Base-by-base conservation (phyloP, 208 protist genomes). In the Crithidia acanthocephali region DNA sequence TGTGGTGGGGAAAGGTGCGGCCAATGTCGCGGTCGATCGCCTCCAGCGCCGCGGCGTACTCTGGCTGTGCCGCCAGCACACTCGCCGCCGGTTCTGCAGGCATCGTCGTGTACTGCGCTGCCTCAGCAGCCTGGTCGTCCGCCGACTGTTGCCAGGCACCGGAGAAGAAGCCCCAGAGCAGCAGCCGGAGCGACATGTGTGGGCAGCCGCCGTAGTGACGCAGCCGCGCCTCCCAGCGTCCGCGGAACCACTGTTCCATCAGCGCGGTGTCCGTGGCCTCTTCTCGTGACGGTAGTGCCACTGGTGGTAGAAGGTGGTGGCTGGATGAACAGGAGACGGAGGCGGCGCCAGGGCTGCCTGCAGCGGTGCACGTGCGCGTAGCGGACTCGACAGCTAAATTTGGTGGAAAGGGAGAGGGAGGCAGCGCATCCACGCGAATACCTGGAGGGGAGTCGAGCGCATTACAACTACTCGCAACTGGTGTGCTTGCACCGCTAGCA, bases 1-100 rank as follows among this genome's bases (percentile, higher is more conserved):
- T 76, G 74, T 91, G 84, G 11, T 75, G 78, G 30, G 85, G 88
- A 23, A 90, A 81, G 0, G 87, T 93, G 57, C 87, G 80, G 42
- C 72, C 51, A 10, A 93, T 51, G 47, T 93, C 87, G 9, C 83
- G 65, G 40, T 66, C 20, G 61, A 93, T 93, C 11, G 74, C 61
- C 10, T 87, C 81, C 15, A 33, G 25, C 0, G 72, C 66, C 33
- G 25, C 67, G n/a, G 63, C 52, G 30, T 48, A 35, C 1, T 37
- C 55, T 0, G 73, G 37, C 0, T 30, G 48, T 18, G 40, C 15
- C 8, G 1, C 7, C 10, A 20, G 0, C 7, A 1, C 25, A 5
- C 22, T 28, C 11, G 23, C 16, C 7, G 6, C 8, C 16, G 57
- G 23, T 9, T 62, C 57, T 11, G 57, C 33, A 2, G n/a, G 20